phyloP scores from a whole-genome alignment of 1,284 basidiomycete genomes.

The Xanthoconium separans region DNA sequence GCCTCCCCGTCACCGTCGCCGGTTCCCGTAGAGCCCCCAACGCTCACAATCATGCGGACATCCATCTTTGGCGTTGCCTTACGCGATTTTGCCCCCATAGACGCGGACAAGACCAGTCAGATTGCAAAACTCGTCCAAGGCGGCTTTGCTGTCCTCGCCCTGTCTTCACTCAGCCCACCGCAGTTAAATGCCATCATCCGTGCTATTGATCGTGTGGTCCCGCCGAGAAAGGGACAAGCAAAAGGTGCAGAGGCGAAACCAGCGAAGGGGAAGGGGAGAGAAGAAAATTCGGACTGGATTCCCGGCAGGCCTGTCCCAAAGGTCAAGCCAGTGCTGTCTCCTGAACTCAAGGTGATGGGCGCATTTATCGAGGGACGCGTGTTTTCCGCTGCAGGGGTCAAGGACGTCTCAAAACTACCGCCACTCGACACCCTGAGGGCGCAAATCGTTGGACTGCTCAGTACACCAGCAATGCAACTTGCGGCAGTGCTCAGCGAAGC shows the following conservation, averaged over 20 bases:
- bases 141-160: conserved; percentile 62
- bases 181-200: conserved; percentile 65
- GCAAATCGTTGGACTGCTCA: conserved; percentile 75
- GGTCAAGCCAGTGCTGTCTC: conserved; percentile 49
- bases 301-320: conserved; percentile 68
- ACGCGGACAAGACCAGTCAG: conserved; percentile 43
- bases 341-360: conserved; percentile 70
- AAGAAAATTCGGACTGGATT: conserved; percentile 54
- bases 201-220: conserved; percentile 66
- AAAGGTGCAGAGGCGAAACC: conserved; percentile 48
- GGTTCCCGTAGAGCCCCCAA: conserved; percentile 39
- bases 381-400: conserved; percentile 55
- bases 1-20: conserved; percentile 38
- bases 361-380: conserved; percentile 74
- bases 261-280: conserved; percentile 45
- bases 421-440: conserved; percentile 68
- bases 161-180: conserved; percentile 70
- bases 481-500: conserved; percentile 70
- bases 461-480: conserved; percentile 67
- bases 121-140: conserved; percentile 58
- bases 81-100: conserved; percentile 55
- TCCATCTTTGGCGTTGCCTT: conserved; percentile 72
- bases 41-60: conserved; percentile 65
- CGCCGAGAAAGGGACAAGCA: conserved; percentile 44
- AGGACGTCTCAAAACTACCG: conserved; percentile 65